A percentile compares a stretch with the other conserved stretches of the same genome.
These are phyloP conservation scores for Coemansia sp. DNA, from an alignment of 192 early-diverging fungal species.

Conservation along the genomic window DNA sequence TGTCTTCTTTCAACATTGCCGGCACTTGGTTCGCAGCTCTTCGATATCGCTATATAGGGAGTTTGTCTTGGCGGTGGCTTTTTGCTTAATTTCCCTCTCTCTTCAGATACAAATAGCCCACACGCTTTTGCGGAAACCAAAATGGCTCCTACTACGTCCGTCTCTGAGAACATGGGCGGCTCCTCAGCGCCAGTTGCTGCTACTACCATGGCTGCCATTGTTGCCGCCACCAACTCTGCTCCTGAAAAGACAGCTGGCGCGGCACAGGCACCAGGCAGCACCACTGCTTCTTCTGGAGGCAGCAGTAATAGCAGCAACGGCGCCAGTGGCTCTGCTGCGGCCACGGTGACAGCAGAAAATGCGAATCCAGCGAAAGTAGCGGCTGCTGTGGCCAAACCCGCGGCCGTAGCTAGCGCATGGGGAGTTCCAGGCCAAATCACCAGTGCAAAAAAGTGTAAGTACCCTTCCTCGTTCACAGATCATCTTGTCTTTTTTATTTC, in stretches of 20 bases:
- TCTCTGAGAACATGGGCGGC: conserved; percentile 14
- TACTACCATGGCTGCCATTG: conserved; percentile 17
- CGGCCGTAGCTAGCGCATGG: conserved; percentile 53
- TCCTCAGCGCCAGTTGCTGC: conserved; percentile 6
- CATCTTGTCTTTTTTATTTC: background rate
- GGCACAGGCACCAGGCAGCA: background rate
- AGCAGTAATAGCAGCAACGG: conserved; percentile 4
- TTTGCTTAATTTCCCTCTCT: background rate
- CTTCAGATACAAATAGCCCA: conserved; percentile 6
- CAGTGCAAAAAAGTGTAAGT: conserved; percentile 37
- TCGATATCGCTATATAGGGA: background rate
- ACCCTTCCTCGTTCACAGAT: background rate
- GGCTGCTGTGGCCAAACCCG: conserved; percentile 14
- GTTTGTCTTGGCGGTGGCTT: conserved; percentile 6
- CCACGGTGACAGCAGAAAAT: background rate
- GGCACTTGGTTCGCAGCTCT: conserved; percentile 3
- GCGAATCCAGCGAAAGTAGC: background rate
- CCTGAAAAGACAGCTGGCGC: background rate
- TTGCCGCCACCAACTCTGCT: conserved; percentile 12
- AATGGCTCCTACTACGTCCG: conserved; percentile 38
- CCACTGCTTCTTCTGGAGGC: background rate
- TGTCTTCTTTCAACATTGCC: background rate
- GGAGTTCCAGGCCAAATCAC: conserved; percentile 49
- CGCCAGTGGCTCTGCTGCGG: background rate
- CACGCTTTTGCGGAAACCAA: conserved; percentile 8